phyloP scores from a whole-genome alignment of 495 filamentous ascomycete species.

The Neurospora sp. region DNA sequence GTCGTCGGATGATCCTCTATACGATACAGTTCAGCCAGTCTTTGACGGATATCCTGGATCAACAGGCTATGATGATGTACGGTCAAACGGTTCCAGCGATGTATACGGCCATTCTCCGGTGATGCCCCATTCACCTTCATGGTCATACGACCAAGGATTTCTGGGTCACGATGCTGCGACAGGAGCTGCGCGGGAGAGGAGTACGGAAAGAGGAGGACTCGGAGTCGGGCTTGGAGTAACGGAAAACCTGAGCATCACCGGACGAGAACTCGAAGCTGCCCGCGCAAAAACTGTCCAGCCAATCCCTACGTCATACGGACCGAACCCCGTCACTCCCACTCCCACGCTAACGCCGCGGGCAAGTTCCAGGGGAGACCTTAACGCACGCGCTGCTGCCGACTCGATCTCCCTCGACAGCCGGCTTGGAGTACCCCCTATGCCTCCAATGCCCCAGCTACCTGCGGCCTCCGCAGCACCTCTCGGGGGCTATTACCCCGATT shows the following conservation, averaged over 20 bases:
- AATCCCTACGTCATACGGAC: conserved; percentile 21
- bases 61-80: conserved; percentile 25
- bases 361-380: conserved; percentile 10
- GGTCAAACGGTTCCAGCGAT: conserved; percentile 11
- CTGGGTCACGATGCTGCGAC: conserved; percentile 1
- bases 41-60: conserved; percentile 25
- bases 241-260: conserved; percentile 10
- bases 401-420: conserved; percentile 14
- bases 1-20: conserved; percentile 20
- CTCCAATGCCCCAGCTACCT: conserved; percentile 10
- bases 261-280: conserved; percentile 21
- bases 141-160: conserved; percentile 7
- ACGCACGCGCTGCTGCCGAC: conserved; percentile 2
- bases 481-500: conserved; percentile 5
- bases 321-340: conserved; percentile 26
- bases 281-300: conserved; percentile 15
- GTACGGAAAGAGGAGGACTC: not conserved
- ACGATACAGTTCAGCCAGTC: conserved; percentile 19
- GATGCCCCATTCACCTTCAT: conserved; percentile 13
- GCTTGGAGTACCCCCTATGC: conserved; percentile 11
- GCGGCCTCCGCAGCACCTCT: not conserved
- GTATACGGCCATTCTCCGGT: conserved; percentile 15
- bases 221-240: not conserved
- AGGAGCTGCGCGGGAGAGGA: not conserved
- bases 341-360: conserved; percentile 20